Base-by-base conservation (phyloP, 108 stramenopile species). In the Nannochloropsis gaditana region DNA sequence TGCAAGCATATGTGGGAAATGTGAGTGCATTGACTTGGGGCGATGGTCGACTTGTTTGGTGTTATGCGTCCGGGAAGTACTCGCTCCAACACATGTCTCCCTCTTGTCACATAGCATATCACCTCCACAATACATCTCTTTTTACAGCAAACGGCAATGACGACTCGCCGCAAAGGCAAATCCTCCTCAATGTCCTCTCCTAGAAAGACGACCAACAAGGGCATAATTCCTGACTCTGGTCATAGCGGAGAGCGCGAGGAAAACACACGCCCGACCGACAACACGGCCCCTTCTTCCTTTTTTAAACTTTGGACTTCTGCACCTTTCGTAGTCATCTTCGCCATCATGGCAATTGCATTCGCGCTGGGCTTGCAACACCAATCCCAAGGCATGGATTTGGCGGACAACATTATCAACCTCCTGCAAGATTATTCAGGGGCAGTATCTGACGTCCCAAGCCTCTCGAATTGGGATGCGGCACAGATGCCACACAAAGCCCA, bases 361-460 rank as follows among this genome's bases (percentile, higher is more conserved):
- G 15, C 15, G 4, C 8, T 73, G 15, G 59, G 59, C 59, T n/a
- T 73, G 59, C 15, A 73, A n/a, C 59, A 73, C 59, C 59, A 73
- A n/a, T 73, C 59, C n/a, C 59, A 73, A 73, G 59, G 59, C 59
- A n/a, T 73, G 59, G 59, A 73, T n/a, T n/a, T 73, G 59, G 59
- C 59, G 19, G 59, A 73, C 59, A 73, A n/a, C 59, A 8, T 73
- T 2, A n/a, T n/a, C 59, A 6, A 15, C n/a, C n/a, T 73, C n/a
- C 3, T 73, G 19, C 6, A 73, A 15, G 59, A 73, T n/a, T 31
- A 31, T 31, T 31, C 31, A 31, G 31, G 0, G 31, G 31, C 31
- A 31, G 31, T 31, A 31, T 31, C 31, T 31, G 31, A 31, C 31
- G 31, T 31, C 31, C 31, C 31, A 31, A n/a, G 59, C 15, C 59